Evolutionary conservation across 2,329 filamentous ascomycete species (phyloP).

Genomic region (Epichloe scottii): DNA sequence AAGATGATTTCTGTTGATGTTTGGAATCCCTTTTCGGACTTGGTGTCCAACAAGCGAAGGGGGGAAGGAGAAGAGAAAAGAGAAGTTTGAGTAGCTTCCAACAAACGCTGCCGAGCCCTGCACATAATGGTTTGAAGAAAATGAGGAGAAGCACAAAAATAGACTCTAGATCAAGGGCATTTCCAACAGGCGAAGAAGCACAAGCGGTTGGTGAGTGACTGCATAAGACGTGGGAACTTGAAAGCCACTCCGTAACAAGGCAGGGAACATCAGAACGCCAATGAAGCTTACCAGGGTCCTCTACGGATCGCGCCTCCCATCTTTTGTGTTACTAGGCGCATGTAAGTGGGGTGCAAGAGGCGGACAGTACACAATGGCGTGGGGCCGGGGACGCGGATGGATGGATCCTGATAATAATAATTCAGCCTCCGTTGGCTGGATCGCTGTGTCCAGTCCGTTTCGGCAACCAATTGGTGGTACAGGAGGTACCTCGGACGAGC

Average conservation of each 20-base stretch:
- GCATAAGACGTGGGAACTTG: not conserved
- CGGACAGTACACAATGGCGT: not conserved
- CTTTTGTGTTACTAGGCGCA: constrained; percentile 1
- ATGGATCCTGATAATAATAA: not conserved
- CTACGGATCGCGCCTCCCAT: not conserved
- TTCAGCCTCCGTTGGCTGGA: not conserved
- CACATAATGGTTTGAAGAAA: not conserved
- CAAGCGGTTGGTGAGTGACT: not conserved
- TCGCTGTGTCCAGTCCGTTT: not conserved
- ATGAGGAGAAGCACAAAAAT: not conserved
- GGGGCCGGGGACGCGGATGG: not conserved
- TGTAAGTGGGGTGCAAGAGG: constrained; percentile 4
- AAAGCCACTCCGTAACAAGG: constrained; percentile 1
- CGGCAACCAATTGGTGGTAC: not conserved
- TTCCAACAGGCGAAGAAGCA: constrained; percentile 1
- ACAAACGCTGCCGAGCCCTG: not conserved
- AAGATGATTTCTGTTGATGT: not conserved
- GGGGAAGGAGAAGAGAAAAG: not conserved
- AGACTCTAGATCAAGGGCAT: not conserved
- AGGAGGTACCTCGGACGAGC: not conserved
- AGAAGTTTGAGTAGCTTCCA: not conserved
- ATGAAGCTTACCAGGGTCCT: constrained; percentile 4
- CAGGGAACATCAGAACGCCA: constrained; percentile 1
- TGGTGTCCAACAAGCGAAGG: not conserved
- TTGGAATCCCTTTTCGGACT: not conserved